phyloP scores from a whole-genome alignment of 164 flowering plant genomes.

The Umbilicus rupestris region DNA sequence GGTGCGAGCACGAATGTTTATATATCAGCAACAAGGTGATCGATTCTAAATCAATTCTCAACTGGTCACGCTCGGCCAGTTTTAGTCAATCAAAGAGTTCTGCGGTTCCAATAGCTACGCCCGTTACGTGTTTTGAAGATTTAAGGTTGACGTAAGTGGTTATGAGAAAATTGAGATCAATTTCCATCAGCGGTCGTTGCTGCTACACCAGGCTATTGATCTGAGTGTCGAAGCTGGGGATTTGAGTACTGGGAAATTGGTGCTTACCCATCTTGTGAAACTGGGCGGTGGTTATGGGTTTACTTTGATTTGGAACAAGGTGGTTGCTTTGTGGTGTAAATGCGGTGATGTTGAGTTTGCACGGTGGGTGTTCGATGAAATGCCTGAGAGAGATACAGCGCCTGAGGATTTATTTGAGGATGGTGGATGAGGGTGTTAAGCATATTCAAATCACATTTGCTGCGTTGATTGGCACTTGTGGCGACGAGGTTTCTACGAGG shows the following conservation, averaged over 20 bases:
- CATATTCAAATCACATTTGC: constrained; percentile 18
- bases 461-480: constrained; percentile 14
- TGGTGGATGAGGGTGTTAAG: constrained; percentile 11
- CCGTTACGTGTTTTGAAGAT: not conserved
- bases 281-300: too few relatives aligned
- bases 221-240: constrained; percentile 7
- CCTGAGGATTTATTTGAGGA: constrained; percentile 12
- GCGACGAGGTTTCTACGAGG: not conserved
- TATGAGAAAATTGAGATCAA: not conserved
- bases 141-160: not conserved
- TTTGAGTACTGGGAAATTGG: constrained; percentile 1
- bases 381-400: too few relatives aligned
- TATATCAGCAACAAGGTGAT: too few relatives aligned
- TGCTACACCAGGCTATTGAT: constrained; percentile 2
- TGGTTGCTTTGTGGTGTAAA: constrained; percentile 8
- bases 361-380: constrained; percentile 12
- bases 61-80: too few relatives aligned
- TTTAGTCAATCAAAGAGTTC: too few relatives aligned
- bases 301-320: constrained; percentile 12
- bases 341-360: constrained; percentile 9
- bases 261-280: too few relatives aligned
- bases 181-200: not conserved
- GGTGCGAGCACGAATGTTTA: too few relatives aligned
- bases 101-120: too few relatives aligned
- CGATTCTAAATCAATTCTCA: too few relatives aligned